These are phyloP conservation scores for Rhizopogon sp. DNA, from an alignment of 768 basidiomycete species.

Conservation along the genomic window DNA sequence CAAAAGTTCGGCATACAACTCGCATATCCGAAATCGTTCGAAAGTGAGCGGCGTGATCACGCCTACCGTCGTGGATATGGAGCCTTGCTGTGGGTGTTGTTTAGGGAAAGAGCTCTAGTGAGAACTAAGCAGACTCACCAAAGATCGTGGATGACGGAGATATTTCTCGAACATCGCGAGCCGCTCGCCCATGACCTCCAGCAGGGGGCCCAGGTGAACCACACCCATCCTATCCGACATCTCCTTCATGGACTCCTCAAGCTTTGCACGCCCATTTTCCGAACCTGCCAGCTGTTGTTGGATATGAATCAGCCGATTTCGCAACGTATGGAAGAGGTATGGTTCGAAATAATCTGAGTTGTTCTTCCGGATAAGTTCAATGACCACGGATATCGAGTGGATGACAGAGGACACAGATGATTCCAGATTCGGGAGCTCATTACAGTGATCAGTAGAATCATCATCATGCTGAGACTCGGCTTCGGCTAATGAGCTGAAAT, in stretches of 20 bases:
- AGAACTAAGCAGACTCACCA: constrained; percentile 43
- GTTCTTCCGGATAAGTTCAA: constrained; percentile 94
- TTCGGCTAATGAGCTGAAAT: constrained; percentile 36
- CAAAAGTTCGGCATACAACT: constrained; percentile 92
- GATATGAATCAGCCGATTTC: constrained; percentile 84
- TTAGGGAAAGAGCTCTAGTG: constrained; percentile 10
- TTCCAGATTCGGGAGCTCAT: constrained; percentile 36
- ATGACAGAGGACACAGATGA: constrained; percentile 74
- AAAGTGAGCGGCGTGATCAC: constrained; percentile 78
- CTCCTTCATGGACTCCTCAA: constrained; percentile 72
- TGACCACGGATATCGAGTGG: constrained; percentile 81
- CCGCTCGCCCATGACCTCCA: constrained; percentile 67
- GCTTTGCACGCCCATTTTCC: constrained; percentile 57
- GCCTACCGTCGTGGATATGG: constrained; percentile 71
- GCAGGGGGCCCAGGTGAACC: constrained; percentile 81
- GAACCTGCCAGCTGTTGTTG: constrained; percentile 62
- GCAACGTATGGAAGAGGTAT: constrained; percentile 89
- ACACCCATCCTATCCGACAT: constrained; percentile 85
- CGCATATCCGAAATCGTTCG: constrained; percentile 94
- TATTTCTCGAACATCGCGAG: constrained; percentile 67
- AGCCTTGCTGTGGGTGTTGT: constrained; percentile 45
- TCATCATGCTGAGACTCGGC: constrained; percentile 1
- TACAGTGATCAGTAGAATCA: constrained; percentile 9
- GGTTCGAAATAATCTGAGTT: constrained; percentile 99
- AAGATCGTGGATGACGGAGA: constrained; percentile 67